phyloP scores from a whole-genome alignment of 2,329 filamentous ascomycete species.

The Davidsoniella virescens region DNA sequence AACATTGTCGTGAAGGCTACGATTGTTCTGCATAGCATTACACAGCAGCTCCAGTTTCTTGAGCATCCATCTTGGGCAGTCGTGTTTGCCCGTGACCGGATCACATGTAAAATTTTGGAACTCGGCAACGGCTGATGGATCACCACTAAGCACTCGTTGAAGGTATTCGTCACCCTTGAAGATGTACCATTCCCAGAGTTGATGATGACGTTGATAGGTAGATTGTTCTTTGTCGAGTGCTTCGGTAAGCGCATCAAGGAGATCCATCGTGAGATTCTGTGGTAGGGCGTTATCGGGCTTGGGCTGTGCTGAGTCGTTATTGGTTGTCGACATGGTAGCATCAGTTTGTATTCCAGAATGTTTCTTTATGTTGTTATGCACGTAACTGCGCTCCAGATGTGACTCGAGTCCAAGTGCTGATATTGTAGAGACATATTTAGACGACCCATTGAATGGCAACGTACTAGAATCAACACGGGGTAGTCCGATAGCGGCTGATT shows the following conservation, averaged over 20 bases:
- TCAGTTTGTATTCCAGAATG: too few relatives aligned
- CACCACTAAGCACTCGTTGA: background rate
- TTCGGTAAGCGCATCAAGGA: slow-evolving; percentile 3
- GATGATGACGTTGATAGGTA: background rate
- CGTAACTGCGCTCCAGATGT: background rate
- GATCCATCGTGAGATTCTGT: slow-evolving; percentile 8
- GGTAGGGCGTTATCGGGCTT: background rate
- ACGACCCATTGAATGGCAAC: background rate
- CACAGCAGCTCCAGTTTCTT: too few relatives aligned
- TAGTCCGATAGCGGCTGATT: slow-evolving; percentile 1
- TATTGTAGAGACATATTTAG: background rate
- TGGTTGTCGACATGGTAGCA: too few relatives aligned
- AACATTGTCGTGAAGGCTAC: background rate
- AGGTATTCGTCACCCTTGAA: background rate
- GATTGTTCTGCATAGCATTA: too few relatives aligned
- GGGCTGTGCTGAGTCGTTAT: background rate
- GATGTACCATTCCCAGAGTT: background rate
- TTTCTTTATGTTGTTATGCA: background rate
- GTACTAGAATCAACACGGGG: slow-evolving; percentile 6
- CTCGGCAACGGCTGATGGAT: background rate
- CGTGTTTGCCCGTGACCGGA: too few relatives aligned
- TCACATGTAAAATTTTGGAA: background rate
- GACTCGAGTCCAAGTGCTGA: background rate
- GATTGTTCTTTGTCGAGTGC: slow-evolving; percentile 6
- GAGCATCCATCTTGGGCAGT: too few relatives aligned